Percentiles rank a stretch among this genome's conserved stretches.
Evolutionary conservation across 257 asterid species (phyloP).

Genomic region (Jasminum sambac): DNA sequence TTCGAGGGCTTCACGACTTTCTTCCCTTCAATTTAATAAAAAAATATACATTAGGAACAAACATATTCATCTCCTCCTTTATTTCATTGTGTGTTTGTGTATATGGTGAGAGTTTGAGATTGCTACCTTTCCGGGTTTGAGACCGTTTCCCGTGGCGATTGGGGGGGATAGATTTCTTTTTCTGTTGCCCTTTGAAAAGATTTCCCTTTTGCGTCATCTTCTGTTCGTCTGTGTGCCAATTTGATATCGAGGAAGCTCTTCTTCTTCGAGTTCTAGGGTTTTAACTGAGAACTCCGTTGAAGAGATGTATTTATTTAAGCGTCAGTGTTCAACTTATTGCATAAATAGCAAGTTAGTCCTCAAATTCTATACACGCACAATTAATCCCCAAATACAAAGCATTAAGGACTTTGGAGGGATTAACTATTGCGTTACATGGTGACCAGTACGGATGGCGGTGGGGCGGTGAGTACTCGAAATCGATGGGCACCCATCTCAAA

Average conservation of each 20-base stretch:
- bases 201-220: conserved; percentile 71
- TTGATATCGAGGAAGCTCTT: neutral
- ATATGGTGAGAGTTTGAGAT: neutral
- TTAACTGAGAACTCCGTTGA: neutral
- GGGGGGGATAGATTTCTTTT: conserved; percentile 66
- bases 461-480: no score
- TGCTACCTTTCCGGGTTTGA: conserved; percentile 63
- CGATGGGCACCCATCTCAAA: no score
- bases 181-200: conserved; percentile 74
- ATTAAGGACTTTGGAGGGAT: no score
- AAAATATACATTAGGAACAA: neutral
- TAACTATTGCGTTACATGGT: neutral
- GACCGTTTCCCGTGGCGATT: conserved; percentile 83
- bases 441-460: no score
- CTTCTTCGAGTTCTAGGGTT: neutral
- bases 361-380: neutral
- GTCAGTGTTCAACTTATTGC: neutral
- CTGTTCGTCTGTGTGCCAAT: neutral
- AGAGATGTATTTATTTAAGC: neutral
- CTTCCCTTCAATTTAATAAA: conserved; percentile 49
- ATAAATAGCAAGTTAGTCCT: neutral
- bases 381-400: neutral
- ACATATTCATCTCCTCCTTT: neutral
- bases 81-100: neutral
- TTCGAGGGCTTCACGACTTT: conserved; percentile 71